Evolutionary conservation across 768 basidiomycete species (phyloP), one percentile per base, ranked within the genome.

Genomic region (Wakefieldia striispora): DNA sequence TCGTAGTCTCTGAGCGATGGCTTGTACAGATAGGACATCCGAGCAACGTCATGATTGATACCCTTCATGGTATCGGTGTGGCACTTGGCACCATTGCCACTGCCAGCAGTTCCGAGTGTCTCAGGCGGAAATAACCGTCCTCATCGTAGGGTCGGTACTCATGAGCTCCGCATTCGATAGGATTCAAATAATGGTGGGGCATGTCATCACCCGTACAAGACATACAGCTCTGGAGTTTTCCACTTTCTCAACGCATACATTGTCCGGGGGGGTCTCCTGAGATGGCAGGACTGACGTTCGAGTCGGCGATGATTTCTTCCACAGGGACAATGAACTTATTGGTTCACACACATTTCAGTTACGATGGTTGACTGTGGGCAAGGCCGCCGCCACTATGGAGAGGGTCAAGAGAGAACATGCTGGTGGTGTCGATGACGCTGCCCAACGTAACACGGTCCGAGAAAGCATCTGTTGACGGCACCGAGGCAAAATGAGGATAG

Each of bases 51-150:
- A 50, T 56, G 55, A 51, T 56, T 17, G 54, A 54, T 14, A 56
- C 55, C 3, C 43, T 56, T 13, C 56, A 56, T 23, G 54, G 56
- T 35, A 56, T 56, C 20, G 55, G 55, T 40, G 54, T 53, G 24
- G n/a, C 24, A 9, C 10, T 56, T 12, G 54, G 54, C n/a, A 47
- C 54, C 14, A 50, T 56, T n/a, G 33, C 27, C 17, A 54, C 54
- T n/a, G 55, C 55, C 21, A 47, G 40, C 42, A 56, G 35, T 12
- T 50, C 54, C 3, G 55, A 56, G 26, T 45, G 45, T 27, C 39
- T 56, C 26, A 49, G 54, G 21, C 47, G 54, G 38, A 56, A 50
- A 13, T 24, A 8, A 23, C 19, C 11, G 27, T 54, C 16, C 33
- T 54, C 26, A 54, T 53, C 17, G 14, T 53, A 21, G 53, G 53